A percentile compares a stretch with the other conserved stretches of the same genome.
phyloP scores from a whole-genome alignment of 352 stramenopile genomes.

The Pythium aquatile region DNA sequence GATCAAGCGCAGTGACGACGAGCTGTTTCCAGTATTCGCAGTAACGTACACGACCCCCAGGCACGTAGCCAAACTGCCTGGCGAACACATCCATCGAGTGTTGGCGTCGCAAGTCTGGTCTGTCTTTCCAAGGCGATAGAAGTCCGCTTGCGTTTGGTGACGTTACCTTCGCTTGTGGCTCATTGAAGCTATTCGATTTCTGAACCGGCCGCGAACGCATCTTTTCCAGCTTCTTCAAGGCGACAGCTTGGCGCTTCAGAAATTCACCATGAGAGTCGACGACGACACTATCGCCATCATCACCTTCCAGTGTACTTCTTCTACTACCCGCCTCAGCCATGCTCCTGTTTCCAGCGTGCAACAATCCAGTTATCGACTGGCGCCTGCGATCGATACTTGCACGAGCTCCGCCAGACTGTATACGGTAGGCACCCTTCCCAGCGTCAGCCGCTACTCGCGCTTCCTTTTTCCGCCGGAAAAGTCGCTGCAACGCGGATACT shows the following conservation, averaged over 20 bases:
- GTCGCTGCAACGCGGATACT: constrained; percentile 53
- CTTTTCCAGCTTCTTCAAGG: constrained; percentile 12
- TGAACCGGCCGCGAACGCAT: constrained; percentile 9
- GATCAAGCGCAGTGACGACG: constrained; percentile 34
- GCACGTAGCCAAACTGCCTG: constrained; percentile 59
- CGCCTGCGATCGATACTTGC: not conserved
- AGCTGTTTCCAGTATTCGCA: constrained; percentile 64
- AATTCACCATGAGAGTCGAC: constrained; percentile 17
- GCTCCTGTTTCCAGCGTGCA: constrained; percentile 10
- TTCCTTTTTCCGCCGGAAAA: constrained; percentile 53
- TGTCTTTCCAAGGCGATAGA: constrained; percentile 44
- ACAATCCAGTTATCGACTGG: constrained; percentile 8
- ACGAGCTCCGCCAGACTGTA: not conserved
- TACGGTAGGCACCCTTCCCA: not conserved
- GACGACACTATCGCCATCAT: not conserved
- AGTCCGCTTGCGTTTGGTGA: constrained; percentile 32
- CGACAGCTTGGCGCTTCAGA: constrained; percentile 7
- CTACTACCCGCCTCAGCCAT: not conserved
- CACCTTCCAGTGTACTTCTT: not conserved
- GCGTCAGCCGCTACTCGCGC: not conserved
- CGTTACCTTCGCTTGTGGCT: not conserved
- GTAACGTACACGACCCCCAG: constrained; percentile 38
- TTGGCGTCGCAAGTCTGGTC: constrained; percentile 49
- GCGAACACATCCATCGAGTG: constrained; percentile 63
- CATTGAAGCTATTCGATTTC: constrained; percentile 5